Evolutionary conservation across 176 grass and related monocot genomes (phyloP).

Genomic region (Cymbopogon citratus): DNA sequence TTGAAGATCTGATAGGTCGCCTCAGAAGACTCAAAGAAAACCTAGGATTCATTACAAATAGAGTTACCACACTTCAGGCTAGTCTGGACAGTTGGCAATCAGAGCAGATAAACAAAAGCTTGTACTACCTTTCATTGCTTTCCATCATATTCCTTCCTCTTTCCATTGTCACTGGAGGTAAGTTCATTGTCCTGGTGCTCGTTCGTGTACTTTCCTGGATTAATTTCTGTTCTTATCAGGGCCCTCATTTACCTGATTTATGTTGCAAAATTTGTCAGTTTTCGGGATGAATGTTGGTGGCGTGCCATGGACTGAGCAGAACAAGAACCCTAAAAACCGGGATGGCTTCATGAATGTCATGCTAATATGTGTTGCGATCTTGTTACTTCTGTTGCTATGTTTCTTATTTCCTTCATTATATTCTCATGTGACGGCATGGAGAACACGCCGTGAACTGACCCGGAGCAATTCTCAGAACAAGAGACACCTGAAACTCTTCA

Average conservation of each 20-base stretch:
- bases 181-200: conserved; percentile 5
- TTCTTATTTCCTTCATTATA: conserved; percentile 86
- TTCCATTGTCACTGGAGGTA: conserved; percentile 86
- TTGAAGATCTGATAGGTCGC: conserved; percentile 75
- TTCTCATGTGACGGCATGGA: conserved; percentile 50
- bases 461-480: conserved; percentile 63
- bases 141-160: conserved; percentile 93
- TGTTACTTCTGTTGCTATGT: conserved; percentile 65
- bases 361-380: conserved; percentile 55
- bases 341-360: conserved; percentile 87
- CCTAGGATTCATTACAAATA: conserved; percentile 74
- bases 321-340: conserved; percentile 45
- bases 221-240: neutral
- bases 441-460: conserved; percentile 40
- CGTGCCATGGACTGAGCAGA: conserved; percentile 83
- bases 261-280: conserved; percentile 30
- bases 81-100: conserved; percentile 96
- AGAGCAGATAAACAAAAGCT: conserved; percentile 86
- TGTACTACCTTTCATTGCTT: conserved; percentile 90
- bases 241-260: conserved; percentile 3
- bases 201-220: neutral
- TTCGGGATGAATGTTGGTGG: conserved; percentile 98
- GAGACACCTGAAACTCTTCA: conserved; percentile 44
- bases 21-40: conserved; percentile 92
- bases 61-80: conserved; percentile 79